Conservation (phyloP, 805 yeast genomes). For the Wickerhamiella domercqiae region DNA sequence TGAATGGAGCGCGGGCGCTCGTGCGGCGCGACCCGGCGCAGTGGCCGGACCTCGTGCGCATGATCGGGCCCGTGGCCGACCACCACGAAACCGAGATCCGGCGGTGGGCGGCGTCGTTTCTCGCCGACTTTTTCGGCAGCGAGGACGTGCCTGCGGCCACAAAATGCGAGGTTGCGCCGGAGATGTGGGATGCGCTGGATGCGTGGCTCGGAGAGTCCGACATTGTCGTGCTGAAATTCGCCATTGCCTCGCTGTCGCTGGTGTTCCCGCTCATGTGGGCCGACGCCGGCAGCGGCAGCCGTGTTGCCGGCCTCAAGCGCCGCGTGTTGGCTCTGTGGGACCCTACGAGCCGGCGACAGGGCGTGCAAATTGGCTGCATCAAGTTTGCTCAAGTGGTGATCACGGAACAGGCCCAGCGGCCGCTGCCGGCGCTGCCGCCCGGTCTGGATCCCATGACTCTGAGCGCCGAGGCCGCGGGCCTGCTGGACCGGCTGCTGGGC, state of each 20-base stretch:
- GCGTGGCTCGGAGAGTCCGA: slow-evolving; percentile 19
- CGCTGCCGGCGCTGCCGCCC: slow-evolving; percentile 32
- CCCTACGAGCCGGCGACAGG: slow-evolving; percentile 18
- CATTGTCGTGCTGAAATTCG: slow-evolving; percentile 22
- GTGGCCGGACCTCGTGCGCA: slow-evolving; percentile 24
- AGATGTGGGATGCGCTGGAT: slow-evolving; percentile 19
- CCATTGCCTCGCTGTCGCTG: slow-evolving; percentile 28
- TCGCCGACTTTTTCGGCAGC: slow-evolving; percentile 26
- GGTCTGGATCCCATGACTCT: slow-evolving; percentile 42
- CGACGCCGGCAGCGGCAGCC: slow-evolving; percentile 17
- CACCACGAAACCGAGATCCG: slow-evolving; percentile 22
- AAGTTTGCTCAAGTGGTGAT: slow-evolving; percentile 53
- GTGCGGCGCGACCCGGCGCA: slow-evolving; percentile 23
- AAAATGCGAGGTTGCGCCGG: slow-evolving; percentile 18
- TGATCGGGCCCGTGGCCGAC: slow-evolving; percentile 25
- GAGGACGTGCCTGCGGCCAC: slow-evolving; percentile 13
- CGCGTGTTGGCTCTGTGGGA: slow-evolving; percentile 48
- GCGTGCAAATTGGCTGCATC: slow-evolving; percentile 51
- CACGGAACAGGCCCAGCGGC: slow-evolving; percentile 9
- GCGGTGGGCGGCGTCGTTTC: slow-evolving; percentile 25
- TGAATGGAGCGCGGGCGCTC: slow-evolving; percentile 24
- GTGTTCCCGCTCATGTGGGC: slow-evolving; percentile 35
- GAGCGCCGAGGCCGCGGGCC: slow-evolving; percentile 55
- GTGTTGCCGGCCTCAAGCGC: slow-evolving; percentile 39
- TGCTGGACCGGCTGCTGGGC: slow-evolving; percentile 50